Percentiles rank a stretch among this genome's conserved stretches.
Conservation (phyloP, 1,139 yeast species). For the Lodderomyces parapsilosis region DNA sequence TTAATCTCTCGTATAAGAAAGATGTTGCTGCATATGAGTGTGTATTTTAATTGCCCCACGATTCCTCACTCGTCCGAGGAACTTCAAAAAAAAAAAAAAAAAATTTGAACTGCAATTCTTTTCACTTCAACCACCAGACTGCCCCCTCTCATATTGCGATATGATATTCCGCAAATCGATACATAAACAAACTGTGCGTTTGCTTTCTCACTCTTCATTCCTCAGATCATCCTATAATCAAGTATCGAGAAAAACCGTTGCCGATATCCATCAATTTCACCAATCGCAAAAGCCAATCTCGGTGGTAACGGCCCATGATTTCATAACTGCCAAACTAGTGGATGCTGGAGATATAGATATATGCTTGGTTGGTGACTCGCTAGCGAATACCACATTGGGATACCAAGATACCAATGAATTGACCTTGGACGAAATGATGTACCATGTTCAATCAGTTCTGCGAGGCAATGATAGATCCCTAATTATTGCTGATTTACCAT, state of each 20-base stretch:
- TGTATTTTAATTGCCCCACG: background rate
- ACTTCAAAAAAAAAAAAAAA: background rate
- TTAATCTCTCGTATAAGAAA: no score
- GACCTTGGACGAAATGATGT: conserved; percentile 73
- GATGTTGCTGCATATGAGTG: no score
- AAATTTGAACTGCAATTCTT: background rate
- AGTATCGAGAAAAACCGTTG: conserved; percentile 28
- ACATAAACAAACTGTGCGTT: background rate
- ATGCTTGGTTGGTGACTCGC: conserved; percentile 83
- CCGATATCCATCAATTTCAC: conserved; percentile 46
- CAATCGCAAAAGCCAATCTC: conserved; percentile 54
- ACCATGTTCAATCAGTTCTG: conserved; percentile 72
- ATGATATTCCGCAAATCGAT: background rate
- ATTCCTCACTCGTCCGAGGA: background rate
- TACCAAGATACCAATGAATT: conserved; percentile 74
- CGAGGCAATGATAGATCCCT: conserved; percentile 69
- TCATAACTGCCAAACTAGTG: conserved; percentile 70
- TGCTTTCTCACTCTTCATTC: background rate
- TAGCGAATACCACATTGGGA: conserved; percentile 91
- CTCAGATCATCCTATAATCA: conserved; percentile 14
- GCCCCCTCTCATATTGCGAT: no score
- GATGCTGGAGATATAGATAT: conserved; percentile 70
- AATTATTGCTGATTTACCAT: conserved; percentile 85
- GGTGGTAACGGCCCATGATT: conserved; percentile 86
- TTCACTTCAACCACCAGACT: background rate